phyloP scores from a whole-genome alignment of 2,329 filamentous ascomycete genomes.

The Rasamsonia emersonii region DNA sequence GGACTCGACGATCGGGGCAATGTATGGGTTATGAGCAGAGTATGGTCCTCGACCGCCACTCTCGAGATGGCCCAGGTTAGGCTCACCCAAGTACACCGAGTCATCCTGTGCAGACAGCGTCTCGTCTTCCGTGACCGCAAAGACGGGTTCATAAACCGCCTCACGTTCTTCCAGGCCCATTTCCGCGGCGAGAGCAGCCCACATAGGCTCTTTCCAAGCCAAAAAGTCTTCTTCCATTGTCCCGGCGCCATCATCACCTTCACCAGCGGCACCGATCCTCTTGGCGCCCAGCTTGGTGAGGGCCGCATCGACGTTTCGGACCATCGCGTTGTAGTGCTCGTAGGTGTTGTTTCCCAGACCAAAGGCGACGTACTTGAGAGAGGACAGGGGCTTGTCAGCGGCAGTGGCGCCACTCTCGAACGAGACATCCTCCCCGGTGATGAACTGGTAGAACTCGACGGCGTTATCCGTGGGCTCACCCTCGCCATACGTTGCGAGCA shows the following conservation, averaged over 20 bases:
- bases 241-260: constrained; percentile 94
- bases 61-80: constrained; percentile 91
- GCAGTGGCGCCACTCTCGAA: constrained; percentile 62
- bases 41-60: constrained; percentile 76
- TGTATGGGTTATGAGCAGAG: constrained; percentile 94
- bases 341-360: constrained; percentile 99
- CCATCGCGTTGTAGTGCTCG: constrained; percentile 99
- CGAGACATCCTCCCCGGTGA: constrained; percentile 68
- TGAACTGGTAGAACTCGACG: constrained; percentile 97
- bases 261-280: constrained; percentile 78
- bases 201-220: constrained; percentile 99
- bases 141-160: constrained; percentile 88
- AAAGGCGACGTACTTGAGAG: constrained; percentile 89
- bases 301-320: constrained; percentile 77
- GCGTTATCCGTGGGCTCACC: constrained; percentile 98
- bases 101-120: constrained; percentile 64
- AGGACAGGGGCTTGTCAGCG: constrained; percentile 64
- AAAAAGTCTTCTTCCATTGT: constrained; percentile 99
- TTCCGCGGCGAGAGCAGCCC: constrained; percentile 70
- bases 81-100: constrained; percentile 89
- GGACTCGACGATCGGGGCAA: constrained; percentile 89
- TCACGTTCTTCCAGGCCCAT: constrained; percentile 93
- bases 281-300: constrained; percentile 74
- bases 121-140: constrained; percentile 69
- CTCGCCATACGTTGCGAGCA: constrained; percentile 95